These are phyloP conservation scores for Globisporangium emineosum DNA, from an alignment of 352 stramenopile genomes.

Conservation along the genomic window DNA sequence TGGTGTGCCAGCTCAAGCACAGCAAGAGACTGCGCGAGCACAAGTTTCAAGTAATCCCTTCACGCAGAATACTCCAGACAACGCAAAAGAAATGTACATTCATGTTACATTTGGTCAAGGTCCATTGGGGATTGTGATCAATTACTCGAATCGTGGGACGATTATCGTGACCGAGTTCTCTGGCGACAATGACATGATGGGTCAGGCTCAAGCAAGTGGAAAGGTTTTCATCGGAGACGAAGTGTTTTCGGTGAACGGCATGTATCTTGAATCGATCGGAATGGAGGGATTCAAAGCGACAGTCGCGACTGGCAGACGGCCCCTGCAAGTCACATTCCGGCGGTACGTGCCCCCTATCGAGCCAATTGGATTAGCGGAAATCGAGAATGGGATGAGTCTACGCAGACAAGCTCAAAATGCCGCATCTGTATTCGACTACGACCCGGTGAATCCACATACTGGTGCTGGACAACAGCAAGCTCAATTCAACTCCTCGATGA, in stretches of 20 bases:
- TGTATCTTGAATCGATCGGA: conserved; percentile 55
- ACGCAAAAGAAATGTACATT: conserved; percentile 33
- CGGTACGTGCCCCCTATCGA: conserved; percentile 20
- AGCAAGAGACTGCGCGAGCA: background rate
- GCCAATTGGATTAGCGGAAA: conserved; percentile 5
- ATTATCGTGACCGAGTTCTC: conserved; percentile 85
- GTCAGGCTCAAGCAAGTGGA: conserved; percentile 67
- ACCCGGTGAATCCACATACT: background rate
- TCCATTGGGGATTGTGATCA: conserved; percentile 81
- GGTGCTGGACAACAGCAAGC: conserved; percentile 1
- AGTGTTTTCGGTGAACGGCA: conserved; percentile 76
- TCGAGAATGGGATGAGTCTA: conserved; percentile 6
- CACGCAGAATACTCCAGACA: background rate
- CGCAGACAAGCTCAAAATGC: conserved; percentile 15
- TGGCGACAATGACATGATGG: conserved; percentile 57
- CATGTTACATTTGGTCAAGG: conserved; percentile 69
- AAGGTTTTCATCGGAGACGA: conserved; percentile 74
- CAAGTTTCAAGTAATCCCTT: background rate
- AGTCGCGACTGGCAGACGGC: conserved; percentile 56
- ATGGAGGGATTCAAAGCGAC: conserved; percentile 82
- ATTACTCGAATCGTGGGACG: conserved; percentile 66
- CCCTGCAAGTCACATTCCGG: conserved; percentile 71
- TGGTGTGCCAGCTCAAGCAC: background rate
- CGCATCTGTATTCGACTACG: conserved; percentile 14
- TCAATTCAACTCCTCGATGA: conserved; percentile 5